A percentile compares a stretch with the other conserved stretches of the same genome.
Conservation (phyloP, 768 basidiomycete species). For the Filobasidium wieringae region DNA sequence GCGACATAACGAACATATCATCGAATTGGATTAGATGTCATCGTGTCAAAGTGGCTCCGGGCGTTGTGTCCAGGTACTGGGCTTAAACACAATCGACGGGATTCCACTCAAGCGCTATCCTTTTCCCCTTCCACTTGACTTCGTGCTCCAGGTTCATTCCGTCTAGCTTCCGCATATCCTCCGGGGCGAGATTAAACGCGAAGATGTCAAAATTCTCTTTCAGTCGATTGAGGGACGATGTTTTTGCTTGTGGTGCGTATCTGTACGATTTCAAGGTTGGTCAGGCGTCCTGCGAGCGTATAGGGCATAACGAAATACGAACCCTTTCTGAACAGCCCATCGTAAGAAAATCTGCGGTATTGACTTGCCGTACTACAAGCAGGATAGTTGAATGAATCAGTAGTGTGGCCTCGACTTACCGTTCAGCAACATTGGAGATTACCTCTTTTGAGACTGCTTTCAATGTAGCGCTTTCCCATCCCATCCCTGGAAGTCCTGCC, state of each 20-base stretch:
- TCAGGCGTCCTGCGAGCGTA: background rate
- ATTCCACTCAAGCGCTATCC: conserved; percentile 10
- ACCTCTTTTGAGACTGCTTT: conserved; percentile 7
- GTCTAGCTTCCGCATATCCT: background rate
- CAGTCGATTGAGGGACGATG: background rate
- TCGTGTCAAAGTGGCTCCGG: no score
- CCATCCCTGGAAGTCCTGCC: conserved; percentile 5
- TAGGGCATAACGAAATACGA: background rate
- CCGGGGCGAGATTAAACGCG: background rate
- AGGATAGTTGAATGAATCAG: no score
- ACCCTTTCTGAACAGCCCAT: conserved; percentile 15
- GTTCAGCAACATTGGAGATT: background rate
- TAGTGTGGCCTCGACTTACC: no score
- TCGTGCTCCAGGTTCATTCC: conserved; percentile 10
- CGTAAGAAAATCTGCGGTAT: conserved; percentile 12
- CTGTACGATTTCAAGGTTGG: background rate
- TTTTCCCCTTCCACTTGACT: background rate
- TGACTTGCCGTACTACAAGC: background rate
- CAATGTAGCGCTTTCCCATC: conserved; percentile 9
- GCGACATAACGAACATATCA: no score
- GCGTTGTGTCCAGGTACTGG: no score
- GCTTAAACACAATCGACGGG: conserved; percentile 19
- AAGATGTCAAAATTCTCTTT: conserved; percentile 6
- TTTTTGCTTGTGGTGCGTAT: conserved; percentile 10
- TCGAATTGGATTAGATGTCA: no score